Percentiles rank a stretch among this genome's conserved stretches.
phyloP scores from a whole-genome alignment of 2,329 filamentous ascomycete species.

The Cytospora paraplurivora region DNA sequence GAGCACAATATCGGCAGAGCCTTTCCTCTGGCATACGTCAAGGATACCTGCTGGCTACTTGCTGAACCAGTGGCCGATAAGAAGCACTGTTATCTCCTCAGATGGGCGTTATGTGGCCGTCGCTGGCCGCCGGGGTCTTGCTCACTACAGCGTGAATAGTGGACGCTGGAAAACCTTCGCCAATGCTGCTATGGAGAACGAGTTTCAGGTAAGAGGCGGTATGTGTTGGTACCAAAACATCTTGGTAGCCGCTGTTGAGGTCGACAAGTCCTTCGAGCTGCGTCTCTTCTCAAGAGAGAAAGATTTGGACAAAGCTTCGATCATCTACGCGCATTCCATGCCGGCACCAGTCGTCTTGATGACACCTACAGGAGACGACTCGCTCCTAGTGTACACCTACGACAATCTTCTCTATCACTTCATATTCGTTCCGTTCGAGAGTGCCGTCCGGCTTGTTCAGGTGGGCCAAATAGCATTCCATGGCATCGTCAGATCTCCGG shows the following conservation, averaged over 20 bases:
- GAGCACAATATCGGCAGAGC: constrained; percentile 87
- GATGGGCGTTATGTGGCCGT: constrained; percentile 94
- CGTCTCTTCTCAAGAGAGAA: constrained; percentile 92
- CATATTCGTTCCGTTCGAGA: constrained; percentile 75
- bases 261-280: constrained; percentile 77
- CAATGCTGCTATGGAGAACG: constrained; percentile 78
- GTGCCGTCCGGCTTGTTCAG: constrained; percentile 75
- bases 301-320: constrained; percentile 69
- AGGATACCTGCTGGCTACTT: constrained; percentile 85
- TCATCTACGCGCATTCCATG: constrained; percentile 76
- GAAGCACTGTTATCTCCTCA: constrained; percentile 80
- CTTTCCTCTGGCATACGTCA: constrained; percentile 92
- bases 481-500: constrained; percentile 91
- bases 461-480: constrained; percentile 99
- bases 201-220: constrained; percentile 88
- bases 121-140: constrained; percentile 88
- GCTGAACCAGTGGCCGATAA: constrained; percentile 90
- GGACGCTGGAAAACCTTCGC: constrained; percentile 95
- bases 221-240: constrained; percentile 99
- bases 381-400: constrained; percentile 92
- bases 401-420: constrained; percentile 96
- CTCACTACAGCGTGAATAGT: constrained; percentile 93
- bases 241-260: constrained; percentile 89
- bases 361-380: constrained; percentile 88
- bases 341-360: constrained; percentile 87